Conservation (phyloP, 2,329 filamentous ascomycete genomes). For the Colletotrichum theobromicola region DNA sequence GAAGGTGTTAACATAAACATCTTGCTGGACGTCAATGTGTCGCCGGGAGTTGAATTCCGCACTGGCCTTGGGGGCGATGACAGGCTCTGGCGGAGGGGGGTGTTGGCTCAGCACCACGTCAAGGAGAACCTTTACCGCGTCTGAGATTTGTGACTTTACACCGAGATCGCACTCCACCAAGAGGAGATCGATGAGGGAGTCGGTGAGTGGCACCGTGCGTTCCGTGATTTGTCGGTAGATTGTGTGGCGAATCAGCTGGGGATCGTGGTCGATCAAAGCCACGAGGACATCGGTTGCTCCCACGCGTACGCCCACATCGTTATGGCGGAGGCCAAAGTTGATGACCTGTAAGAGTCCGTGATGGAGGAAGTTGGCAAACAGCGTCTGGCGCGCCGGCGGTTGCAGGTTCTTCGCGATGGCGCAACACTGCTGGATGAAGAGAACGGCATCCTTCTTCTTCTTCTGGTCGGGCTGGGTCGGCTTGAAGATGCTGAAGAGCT, state of each 20-base stretch:
- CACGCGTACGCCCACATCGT: conserved; percentile 83
- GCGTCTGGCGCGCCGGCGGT: conserved; percentile 75
- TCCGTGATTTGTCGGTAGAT: conserved; percentile 93
- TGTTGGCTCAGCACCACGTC: conserved; percentile 57
- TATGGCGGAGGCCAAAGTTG: conserved; percentile 86
- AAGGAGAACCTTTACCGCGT: conserved; percentile 91
- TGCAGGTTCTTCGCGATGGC: conserved; percentile 94
- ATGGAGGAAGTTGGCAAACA: conserved; percentile 89
- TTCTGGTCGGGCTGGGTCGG: conserved; percentile 67
- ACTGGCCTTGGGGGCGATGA: neutral
- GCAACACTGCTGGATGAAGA: conserved; percentile 97
- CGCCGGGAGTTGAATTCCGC: neutral
- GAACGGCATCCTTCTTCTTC: conserved; percentile 90
- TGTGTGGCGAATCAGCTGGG: conserved; percentile 89
- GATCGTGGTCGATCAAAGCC: conserved; percentile 94
- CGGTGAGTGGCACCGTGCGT: conserved; percentile 83
- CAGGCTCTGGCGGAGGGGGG: neutral
- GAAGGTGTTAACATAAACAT: conserved; percentile 84
- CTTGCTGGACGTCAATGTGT: conserved; percentile 71
- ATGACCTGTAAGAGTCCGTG: conserved; percentile 90
- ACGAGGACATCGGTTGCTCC: conserved; percentile 94
- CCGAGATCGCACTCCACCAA: conserved; percentile 91
- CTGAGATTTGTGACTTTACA: conserved; percentile 93
- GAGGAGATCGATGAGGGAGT: conserved; percentile 90
- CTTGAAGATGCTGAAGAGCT: conserved; percentile 87